phyloP scores from a whole-genome alignment of 2,329 filamentous ascomycete species.

The Diaporthe sp. region DNA sequence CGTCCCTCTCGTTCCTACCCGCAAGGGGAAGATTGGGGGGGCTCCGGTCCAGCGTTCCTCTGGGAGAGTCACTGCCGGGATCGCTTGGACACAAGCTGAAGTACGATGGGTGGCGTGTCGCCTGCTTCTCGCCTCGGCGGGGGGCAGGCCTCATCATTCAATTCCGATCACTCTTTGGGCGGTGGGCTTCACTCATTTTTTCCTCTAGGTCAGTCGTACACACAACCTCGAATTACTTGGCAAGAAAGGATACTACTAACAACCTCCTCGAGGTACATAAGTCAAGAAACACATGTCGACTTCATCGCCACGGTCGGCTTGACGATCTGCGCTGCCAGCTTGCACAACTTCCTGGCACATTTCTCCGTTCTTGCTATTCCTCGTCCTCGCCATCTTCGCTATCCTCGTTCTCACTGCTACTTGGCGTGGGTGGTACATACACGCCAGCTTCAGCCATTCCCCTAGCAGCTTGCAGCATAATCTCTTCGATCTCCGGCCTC shows the following conservation, averaged over 20 bases:
- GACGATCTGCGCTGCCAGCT: neutral
- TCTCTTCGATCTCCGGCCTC: slow-evolving; percentile 11
- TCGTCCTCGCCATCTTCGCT: neutral
- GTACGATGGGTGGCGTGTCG: slow-evolving; percentile 52
- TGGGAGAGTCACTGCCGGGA: slow-evolving; percentile 49
- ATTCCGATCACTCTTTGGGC: slow-evolving; percentile 53
- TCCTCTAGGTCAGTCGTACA: slow-evolving; percentile 46
- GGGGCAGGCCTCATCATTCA: slow-evolving; percentile 47
- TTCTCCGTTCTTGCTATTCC: too few relatives aligned
- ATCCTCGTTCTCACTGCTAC: neutral
- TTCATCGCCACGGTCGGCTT: too few relatives aligned
- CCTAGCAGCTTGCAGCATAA: slow-evolving; percentile 7
- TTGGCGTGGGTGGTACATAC: neutral
- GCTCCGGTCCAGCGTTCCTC: slow-evolving; percentile 46
- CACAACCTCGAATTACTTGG: neutral
- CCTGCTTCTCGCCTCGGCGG: slow-evolving; percentile 39
- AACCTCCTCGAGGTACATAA: slow-evolving; percentile 7
- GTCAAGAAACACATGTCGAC: neutral
- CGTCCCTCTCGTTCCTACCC: slow-evolving; percentile 41
- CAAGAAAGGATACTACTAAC: slow-evolving; percentile 50
- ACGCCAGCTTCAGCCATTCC: slow-evolving; percentile 27
- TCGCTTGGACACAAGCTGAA: slow-evolving; percentile 51
- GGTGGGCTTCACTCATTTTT: slow-evolving; percentile 49
- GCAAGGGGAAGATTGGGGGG: slow-evolving; percentile 35
- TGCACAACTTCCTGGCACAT: neutral